Evolutionary conservation across 1,139 yeast species (phyloP).

Genomic region (Blastobotrys capitulatus): DNA sequence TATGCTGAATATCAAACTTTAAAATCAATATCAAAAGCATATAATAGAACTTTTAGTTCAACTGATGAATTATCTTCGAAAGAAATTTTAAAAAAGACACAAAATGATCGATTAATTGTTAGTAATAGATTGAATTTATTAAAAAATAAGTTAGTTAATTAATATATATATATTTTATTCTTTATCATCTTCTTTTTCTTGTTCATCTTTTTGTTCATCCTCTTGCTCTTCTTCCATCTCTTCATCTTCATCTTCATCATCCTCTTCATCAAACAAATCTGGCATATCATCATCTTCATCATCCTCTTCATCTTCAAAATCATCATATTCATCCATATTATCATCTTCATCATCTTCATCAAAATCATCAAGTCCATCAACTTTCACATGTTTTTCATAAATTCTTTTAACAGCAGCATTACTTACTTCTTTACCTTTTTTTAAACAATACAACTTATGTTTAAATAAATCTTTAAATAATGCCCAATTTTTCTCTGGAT

Average conservation of each 20-base stretch:
- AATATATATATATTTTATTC: constrained; percentile 8
- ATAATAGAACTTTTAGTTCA: neutral
- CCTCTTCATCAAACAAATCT: neutral
- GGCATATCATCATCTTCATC: neutral
- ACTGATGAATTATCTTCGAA: neutral
- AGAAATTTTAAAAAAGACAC: neutral
- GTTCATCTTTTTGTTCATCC: constrained; percentile 28
- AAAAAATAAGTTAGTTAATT: neutral
- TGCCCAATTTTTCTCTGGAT: constrained; percentile 53
- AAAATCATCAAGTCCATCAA: constrained; percentile 2
- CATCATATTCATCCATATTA: neutral
- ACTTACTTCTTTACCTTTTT: constrained; percentile 21
- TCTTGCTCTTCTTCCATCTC: constrained; percentile 23
- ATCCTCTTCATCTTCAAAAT: neutral
- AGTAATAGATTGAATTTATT: neutral
- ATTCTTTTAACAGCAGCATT: constrained; percentile 22
- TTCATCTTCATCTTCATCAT: constrained; percentile 20
- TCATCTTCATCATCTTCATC: constrained; percentile 11
- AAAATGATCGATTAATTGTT: neutral
- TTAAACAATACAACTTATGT: constrained; percentile 46
- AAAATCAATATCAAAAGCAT: constrained; percentile 1
- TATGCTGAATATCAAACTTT: constrained; percentile 5
- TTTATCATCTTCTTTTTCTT: constrained; percentile 24
- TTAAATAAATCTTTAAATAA: constrained; percentile 64
- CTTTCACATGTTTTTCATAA: constrained; percentile 14